Base-by-base conservation (phyloP, 441 rosid species). In the Cnidoscolus chayamansa region DNA sequence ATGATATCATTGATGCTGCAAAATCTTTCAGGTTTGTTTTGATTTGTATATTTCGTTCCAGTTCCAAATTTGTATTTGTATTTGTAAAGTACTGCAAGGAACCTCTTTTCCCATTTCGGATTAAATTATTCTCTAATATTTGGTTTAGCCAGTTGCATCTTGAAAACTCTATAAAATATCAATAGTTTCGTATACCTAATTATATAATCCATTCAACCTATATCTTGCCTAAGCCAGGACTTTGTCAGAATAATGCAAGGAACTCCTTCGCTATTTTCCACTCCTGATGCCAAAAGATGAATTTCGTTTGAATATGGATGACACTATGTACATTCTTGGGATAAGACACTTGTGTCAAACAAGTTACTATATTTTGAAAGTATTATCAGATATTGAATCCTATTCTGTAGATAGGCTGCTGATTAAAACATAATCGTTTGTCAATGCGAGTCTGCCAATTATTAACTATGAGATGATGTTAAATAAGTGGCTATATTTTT, bases 11-110 rank as follows among this genome's bases (percentile, higher is more conserved):
- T 71, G 95, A 89, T 77, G 91, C 89, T 67, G 81, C 90, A 65
- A 90, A 91, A 80, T 81, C 93, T 72, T 87, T 81, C 89, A 91
- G 99, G 98, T 95, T 72, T 77, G 84, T 76, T 1, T 17, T 37
- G 72, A 64, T 37, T 20, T 53, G 8, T 64, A 71, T 67, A 35
- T 35, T 35, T 32, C 31, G 63, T 65, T 31, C 45, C 25, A 54
- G 16, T 45, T 48, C 35, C 35, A 15, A 35, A 51, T n/a, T 20
- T 32, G 20, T 65, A n/a, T 43, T 55, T 7, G 12, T 17, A 45
- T 25, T 25, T 25, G 25, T 25, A 32, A 48, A 48, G 32, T 45
- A 40, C 11, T 59, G 32, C 12, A 47, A 47, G 32, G 30, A 70
- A 43, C 16, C 15, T 48, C 11, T 48, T 48, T 48, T 56, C 19